phyloP scores from a whole-genome alignment of 306 rosid genomes.

The Trifolium repens region DNA sequence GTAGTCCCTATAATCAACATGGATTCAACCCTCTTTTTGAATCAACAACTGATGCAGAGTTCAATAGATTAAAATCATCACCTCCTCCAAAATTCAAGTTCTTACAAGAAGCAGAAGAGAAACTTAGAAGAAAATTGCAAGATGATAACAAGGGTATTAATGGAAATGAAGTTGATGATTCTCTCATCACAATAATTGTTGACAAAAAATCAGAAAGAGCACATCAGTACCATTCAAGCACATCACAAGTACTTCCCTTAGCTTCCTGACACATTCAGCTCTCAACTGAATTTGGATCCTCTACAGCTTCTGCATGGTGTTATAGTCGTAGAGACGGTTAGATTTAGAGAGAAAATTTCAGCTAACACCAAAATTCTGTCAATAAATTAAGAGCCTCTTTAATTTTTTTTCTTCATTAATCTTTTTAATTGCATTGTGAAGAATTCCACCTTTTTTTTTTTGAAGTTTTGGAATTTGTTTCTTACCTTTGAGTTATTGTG shows the following conservation, averaged over 20 bases:
- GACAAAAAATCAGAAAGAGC: slow-evolving; percentile 61
- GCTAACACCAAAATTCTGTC: slow-evolving; percentile 50
- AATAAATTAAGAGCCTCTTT: slow-evolving; percentile 27
- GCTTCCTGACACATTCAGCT: slow-evolving; percentile 66
- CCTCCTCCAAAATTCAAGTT: slow-evolving; percentile 98
- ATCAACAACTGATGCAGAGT: slow-evolving; percentile 82
- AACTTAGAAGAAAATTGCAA: slow-evolving; percentile 64
- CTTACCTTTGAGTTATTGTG: slow-evolving; percentile 43
- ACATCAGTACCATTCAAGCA: slow-evolving; percentile 64
- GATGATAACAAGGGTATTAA: slow-evolving; percentile 48
- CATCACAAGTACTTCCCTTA: slow-evolving; percentile 78
- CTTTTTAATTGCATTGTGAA: slow-evolving; percentile 48
- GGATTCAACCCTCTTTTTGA: slow-evolving; percentile 84
- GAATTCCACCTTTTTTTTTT: slow-evolving; percentile 38
- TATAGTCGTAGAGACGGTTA: neutral
- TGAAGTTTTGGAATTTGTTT: slow-evolving; percentile 45
- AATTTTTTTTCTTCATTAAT: slow-evolving; percentile 35
- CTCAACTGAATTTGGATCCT: slow-evolving; percentile 29
- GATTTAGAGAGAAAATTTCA: slow-evolving; percentile 10
- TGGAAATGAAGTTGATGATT: slow-evolving; percentile 63
- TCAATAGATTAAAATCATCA: slow-evolving; percentile 79
- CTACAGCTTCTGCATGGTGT: neutral
- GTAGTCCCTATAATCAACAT: slow-evolving; percentile 50
- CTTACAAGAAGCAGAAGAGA: slow-evolving; percentile 92
- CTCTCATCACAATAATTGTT: slow-evolving; percentile 65